These are phyloP conservation scores for Brassica rapa DNA, from an alignment of 345 rosid genomes.

Conservation along the genomic window DNA sequence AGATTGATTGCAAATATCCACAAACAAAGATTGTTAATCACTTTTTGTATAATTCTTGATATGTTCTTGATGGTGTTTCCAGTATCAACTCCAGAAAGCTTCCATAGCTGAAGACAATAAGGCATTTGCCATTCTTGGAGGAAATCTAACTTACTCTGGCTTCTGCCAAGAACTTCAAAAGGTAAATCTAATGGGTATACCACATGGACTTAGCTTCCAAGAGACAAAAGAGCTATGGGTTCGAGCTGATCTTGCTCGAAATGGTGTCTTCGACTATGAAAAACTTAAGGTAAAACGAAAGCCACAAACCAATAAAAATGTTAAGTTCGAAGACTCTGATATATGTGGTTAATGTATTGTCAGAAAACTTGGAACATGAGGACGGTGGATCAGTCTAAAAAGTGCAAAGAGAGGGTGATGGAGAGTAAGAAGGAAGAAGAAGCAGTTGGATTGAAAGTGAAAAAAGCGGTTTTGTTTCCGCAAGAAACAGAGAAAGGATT, in stretches of 20 bases:
- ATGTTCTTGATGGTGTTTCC: constrained; percentile 23
- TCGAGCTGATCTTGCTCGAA: constrained; percentile 60
- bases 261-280: constrained; percentile 62
- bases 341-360: not conserved
- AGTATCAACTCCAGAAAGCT: constrained; percentile 67
- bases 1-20: constrained; percentile 1
- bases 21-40: not conserved
- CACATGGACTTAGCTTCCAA: constrained; percentile 63
- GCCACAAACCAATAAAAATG: not conserved
- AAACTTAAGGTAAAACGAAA: constrained; percentile 38
- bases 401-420: constrained; percentile 26
- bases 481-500: constrained; percentile 85
- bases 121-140: constrained; percentile 63
- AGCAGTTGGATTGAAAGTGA: constrained; percentile 66
- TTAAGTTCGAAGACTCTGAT: not conserved
- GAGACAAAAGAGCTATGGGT: constrained; percentile 65
- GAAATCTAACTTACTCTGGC: constrained; percentile 53
- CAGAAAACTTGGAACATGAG: constrained; percentile 51
- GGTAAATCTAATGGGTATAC: constrained; percentile 54
- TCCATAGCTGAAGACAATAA: constrained; percentile 52
- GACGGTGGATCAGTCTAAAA: constrained; percentile 33
- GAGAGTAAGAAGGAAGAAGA: constrained; percentile 20
- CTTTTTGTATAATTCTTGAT: constrained; percentile 1
- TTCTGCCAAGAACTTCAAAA: constrained; percentile 68
- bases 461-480: constrained; percentile 79